These are phyloP conservation scores for Galeopsis tetrahit DNA, from an alignment of 257 asterid species.

Conservation along the genomic window DNA sequence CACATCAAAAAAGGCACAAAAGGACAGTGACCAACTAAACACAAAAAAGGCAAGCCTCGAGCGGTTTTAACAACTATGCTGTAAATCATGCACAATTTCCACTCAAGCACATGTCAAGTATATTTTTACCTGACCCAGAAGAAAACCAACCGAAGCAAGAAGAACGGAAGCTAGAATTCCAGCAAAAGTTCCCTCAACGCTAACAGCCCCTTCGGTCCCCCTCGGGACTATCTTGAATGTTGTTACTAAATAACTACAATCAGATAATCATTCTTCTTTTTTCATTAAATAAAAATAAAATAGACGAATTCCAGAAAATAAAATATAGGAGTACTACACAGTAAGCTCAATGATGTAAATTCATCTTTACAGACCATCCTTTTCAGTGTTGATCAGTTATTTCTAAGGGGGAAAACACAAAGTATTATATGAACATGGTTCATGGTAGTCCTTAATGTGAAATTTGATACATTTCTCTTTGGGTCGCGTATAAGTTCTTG, in stretches of 20 bases:
- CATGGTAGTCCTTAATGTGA: no score
- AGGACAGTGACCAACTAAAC: background rate
- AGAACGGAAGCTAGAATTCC: constrained; percentile 84
- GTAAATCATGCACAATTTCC: constrained; percentile 12
- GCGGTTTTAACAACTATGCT: background rate
- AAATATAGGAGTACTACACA: no score
- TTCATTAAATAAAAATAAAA: constrained; percentile 13
- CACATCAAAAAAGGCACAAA: background rate
- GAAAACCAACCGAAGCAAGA: constrained; percentile 73
- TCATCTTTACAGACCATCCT: no score
- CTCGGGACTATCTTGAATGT: constrained; percentile 91
- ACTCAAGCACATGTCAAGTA: background rate
- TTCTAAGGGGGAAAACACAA: no score
- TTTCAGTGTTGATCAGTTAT: no score
- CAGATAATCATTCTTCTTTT: constrained; percentile 6
- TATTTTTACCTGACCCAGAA: constrained; percentile 63
- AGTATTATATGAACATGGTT: no score
- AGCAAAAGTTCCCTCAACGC: constrained; percentile 89
- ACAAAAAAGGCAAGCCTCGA: background rate
- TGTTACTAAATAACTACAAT: constrained; percentile 80
- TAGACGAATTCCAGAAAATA: background rate
- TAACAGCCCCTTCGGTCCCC: constrained; percentile 98
- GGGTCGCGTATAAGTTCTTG: no score
- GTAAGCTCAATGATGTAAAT: no score
- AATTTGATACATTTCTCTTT: no score